phyloP scores from a whole-genome alignment of 495 filamentous ascomycete species.

The Sphaerosporella brunnea region DNA sequence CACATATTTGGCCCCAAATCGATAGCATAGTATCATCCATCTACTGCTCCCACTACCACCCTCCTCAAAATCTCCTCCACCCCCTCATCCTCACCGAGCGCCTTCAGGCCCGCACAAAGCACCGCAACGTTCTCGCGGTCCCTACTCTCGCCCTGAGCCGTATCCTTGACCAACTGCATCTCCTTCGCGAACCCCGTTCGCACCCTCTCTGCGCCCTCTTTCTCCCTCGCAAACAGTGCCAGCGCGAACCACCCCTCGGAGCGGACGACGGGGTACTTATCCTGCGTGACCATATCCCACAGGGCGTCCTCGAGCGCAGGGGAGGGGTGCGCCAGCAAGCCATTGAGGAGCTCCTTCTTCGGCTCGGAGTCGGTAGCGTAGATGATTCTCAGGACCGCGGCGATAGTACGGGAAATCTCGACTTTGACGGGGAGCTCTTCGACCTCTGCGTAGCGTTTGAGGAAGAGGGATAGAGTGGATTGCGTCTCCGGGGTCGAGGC shows the following conservation, averaged over 20 bases:
- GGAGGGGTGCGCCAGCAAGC: conserved; percentile 38
- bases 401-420: conserved; percentile 51
- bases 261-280: conserved; percentile 49
- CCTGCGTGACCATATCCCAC: conserved; percentile 44
- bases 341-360: conserved; percentile 26
- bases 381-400: conserved; percentile 45
- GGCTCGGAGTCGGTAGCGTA: conserved; percentile 24
- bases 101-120: no score
- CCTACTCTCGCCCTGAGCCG: neutral
- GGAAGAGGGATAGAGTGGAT: conserved; percentile 37
- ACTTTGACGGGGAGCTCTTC: conserved; percentile 48
- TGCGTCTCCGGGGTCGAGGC: conserved; percentile 36
- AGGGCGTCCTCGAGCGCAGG: conserved; percentile 32
- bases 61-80: no score
- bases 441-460: conserved; percentile 40
- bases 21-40: no score
- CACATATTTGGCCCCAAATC: no score
- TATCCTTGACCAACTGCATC: conserved; percentile 3
- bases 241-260: conserved; percentile 60
- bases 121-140: conserved; percentile 19
- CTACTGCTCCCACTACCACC: no score
- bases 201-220: conserved; percentile 12
- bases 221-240: conserved; percentile 43
- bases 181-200: conserved; percentile 9
- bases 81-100: no score